Evolutionary conservation across 2,329 filamentous ascomycete species (phyloP), one percentile per base, ranked within the genome.

Genomic region (Curvularia eragrostidis): DNA sequence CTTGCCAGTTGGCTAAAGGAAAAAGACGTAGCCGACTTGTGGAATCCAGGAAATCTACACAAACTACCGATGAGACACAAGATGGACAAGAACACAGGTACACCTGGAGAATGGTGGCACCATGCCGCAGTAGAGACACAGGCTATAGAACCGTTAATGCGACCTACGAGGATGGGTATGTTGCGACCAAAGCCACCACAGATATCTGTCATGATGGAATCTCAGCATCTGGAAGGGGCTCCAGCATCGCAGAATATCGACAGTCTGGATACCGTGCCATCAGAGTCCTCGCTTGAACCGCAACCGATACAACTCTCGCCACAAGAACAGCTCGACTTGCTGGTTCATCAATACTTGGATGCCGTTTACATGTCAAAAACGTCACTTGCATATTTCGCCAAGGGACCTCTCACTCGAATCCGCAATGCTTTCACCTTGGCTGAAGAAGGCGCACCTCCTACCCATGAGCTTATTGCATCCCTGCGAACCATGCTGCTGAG

Each of bases 361-460:
- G 75, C 79, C 30, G 65, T 83, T 61, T 82, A 84, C 71, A 65
- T 79, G 10, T 78, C 73, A 8, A 77, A 91, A 83, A 91, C 89
- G 32, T 91, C 91, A 3, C 79, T 94, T 55, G 91, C 91, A 56
- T 95, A 93, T 75, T 93, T 94, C 75, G 89, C 89, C 19, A 95
- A 95, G 78, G 91, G 91, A 0, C 90, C 91, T 1, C 79, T 95
- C 19, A 91, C 91, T 43, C 84, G 90, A 65, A 88, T 90, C 44
- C 85, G 91, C 58, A 89, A 88, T 46, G 85, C 87, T 13, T 91
- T 91, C 62, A 85, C 88, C 56, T 77, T 87, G 13, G 84, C 87
- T 59, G 84, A 84, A 50, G 85, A 89, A 71, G 79, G 83, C 6
- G 84, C 82, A 21, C 77, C 88, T 19, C 82, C 87, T 39, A 86